These are phyloP conservation scores for Kodamaea kaohsiungensis DNA, from an alignment of 805 yeast species.

Conservation along the genomic window DNA sequence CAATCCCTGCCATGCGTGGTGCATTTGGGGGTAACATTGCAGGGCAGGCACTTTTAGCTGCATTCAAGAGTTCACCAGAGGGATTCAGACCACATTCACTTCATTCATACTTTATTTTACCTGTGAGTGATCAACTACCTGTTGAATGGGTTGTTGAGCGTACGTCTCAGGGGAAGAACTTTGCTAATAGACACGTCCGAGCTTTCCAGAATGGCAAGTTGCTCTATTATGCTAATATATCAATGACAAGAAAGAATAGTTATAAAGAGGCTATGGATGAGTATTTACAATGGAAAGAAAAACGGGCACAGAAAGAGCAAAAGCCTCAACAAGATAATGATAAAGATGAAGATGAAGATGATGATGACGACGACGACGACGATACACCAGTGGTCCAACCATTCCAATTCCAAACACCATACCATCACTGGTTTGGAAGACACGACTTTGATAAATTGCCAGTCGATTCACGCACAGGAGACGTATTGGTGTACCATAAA, in stretches of 20 bases:
- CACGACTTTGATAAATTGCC: constrained; percentile 16
- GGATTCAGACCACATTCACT: constrained; percentile 39
- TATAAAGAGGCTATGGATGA: constrained; percentile 17
- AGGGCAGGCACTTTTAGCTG: constrained; percentile 38
- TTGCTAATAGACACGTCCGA: constrained; percentile 31
- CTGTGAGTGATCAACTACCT: constrained; percentile 15
- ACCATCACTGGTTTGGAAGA: constrained; percentile 29
- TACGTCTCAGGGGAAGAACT: constrained; percentile 37
- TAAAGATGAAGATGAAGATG: constrained; percentile 17
- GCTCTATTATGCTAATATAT: constrained; percentile 29
- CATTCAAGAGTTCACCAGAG: constrained; percentile 25
- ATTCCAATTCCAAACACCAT: constrained; percentile 35
- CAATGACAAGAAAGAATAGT: constrained; percentile 37
- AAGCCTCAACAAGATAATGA: constrained; percentile 7
- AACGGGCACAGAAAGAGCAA: background rate
- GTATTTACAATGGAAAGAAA: constrained; percentile 18
- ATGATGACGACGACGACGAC: constrained; percentile 28
- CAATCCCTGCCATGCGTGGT: constrained; percentile 26
- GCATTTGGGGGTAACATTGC: constrained; percentile 36
- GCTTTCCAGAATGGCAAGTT: constrained; percentile 30
- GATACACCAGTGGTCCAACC: constrained; percentile 27
- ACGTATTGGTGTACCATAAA: constrained; percentile 23
- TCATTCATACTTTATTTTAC: constrained; percentile 32
- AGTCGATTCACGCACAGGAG: constrained; percentile 14
- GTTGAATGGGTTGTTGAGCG: constrained; percentile 34